These are phyloP conservation scores for Tulasnella sp. DNA, from an alignment of 768 basidiomycete genomes.

Conservation along the genomic window DNA sequence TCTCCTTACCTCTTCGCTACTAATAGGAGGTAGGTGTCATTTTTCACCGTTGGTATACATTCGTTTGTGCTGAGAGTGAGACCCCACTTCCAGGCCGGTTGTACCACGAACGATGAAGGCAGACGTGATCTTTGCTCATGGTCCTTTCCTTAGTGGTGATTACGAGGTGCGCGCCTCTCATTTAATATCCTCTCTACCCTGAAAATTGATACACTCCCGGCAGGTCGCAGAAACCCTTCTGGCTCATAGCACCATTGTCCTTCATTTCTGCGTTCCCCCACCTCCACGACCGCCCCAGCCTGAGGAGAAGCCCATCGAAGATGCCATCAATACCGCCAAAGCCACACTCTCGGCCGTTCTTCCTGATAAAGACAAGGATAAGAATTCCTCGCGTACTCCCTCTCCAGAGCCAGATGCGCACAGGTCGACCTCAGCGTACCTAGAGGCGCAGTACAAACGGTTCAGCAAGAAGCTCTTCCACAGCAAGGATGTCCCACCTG, in stretches of 20 bases:
- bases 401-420: background rate
- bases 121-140: constrained; percentile 62
- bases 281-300: constrained; percentile 29
- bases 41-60: background rate
- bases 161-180: constrained; percentile 14
- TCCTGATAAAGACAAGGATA: constrained; percentile 1
- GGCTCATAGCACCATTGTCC: constrained; percentile 53
- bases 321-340: background rate
- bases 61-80: background rate
- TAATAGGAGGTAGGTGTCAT: constrained; percentile 37
- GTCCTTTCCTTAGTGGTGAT: constrained; percentile 56
- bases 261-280: constrained; percentile 45
- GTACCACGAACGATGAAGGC: constrained; percentile 62
- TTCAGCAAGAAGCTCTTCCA: constrained; percentile 5
- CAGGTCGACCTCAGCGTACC: constrained; percentile 7
- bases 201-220: constrained; percentile 51
- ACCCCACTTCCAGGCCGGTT: constrained; percentile 45
- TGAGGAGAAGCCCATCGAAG: background rate
- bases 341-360: constrained; percentile 14
- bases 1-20: constrained; percentile 63
- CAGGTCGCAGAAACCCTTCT: constrained; percentile 56
- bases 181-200: background rate
- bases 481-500: constrained; percentile 4
- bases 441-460: constrained; percentile 9
- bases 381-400: background rate